A percentile compares a stretch with the other conserved stretches of the same genome.
These are phyloP conservation scores for Oryza officinalis DNA, from an alignment of 176 grass and related monocot species.

Conservation along the genomic window DNA sequence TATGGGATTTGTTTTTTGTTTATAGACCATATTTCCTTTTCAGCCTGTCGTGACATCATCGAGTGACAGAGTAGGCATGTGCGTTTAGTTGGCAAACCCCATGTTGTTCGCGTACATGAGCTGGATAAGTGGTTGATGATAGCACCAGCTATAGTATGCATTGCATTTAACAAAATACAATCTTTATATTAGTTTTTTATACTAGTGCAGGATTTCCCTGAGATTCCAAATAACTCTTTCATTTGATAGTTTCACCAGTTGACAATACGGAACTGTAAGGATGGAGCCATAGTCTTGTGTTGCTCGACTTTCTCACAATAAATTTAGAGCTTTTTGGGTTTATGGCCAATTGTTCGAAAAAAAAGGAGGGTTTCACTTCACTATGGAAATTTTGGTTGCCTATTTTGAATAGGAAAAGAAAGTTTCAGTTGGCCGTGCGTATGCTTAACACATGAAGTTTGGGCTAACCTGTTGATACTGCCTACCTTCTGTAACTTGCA, in stretches of 20 bases:
- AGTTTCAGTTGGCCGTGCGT: neutral
- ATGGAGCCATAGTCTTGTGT: neutral
- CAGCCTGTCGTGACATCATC: neutral
- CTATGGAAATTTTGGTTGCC: neutral
- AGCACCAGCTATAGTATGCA: neutral
- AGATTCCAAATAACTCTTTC: neutral
- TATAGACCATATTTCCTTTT: neutral
- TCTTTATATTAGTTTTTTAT: neutral
- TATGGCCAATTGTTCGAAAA: neutral
- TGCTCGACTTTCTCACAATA: neutral
- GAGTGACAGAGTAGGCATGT: neutral
- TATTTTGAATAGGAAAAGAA: neutral
- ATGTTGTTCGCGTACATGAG: neutral
- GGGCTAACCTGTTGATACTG: neutral
- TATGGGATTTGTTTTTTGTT: neutral
- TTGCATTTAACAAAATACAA: neutral
- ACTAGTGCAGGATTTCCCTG: neutral
- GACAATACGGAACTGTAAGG: neutral
- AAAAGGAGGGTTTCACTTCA: neutral
- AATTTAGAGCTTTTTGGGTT: neutral
- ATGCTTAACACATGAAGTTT: neutral
- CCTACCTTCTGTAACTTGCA: conserved; percentile 21
- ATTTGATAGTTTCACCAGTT: neutral
- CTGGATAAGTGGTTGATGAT: neutral
- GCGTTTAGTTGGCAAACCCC: neutral